These are phyloP conservation scores for Candida sp. DNA, from an alignment of 1,139 yeast species.

Conservation along the genomic window DNA sequence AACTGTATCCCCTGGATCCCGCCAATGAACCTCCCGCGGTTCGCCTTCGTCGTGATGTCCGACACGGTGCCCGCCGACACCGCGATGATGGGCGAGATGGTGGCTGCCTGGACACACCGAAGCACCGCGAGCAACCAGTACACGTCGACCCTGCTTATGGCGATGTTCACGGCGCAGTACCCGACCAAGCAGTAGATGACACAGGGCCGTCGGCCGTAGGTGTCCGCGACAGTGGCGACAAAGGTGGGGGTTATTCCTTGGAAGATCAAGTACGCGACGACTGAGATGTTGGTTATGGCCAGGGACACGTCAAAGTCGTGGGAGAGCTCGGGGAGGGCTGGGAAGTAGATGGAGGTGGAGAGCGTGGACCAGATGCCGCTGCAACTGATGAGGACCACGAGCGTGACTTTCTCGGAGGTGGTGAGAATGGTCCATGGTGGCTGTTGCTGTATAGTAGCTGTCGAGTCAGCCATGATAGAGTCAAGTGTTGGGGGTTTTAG, in stretches of 20 bases:
- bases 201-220: slow-evolving; percentile 71
- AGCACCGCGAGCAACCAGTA: slow-evolving; percentile 30
- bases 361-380: slow-evolving; percentile 63
- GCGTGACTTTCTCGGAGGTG: slow-evolving; percentile 20
- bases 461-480: not conserved
- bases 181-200: slow-evolving; percentile 49
- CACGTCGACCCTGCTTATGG: slow-evolving; percentile 24
- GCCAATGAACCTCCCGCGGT: slow-evolving; percentile 71
- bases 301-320: slow-evolving; percentile 54
- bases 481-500: not conserved
- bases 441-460: not conserved
- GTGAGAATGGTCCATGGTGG: slow-evolving; percentile 14
- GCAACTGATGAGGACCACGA: slow-evolving; percentile 24
- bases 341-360: slow-evolving; percentile 76
- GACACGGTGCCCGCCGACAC: slow-evolving; percentile 69
- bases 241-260: slow-evolving; percentile 76
- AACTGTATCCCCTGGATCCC: slow-evolving; percentile 65
- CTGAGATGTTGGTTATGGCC: slow-evolving; percentile 63
- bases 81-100: slow-evolving; percentile 73
- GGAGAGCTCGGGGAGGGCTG: slow-evolving; percentile 63
- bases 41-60: slow-evolving; percentile 62
- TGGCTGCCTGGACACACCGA: slow-evolving; percentile 70
- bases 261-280: slow-evolving; percentile 70
- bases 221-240: slow-evolving; percentile 69
- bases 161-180: slow-evolving; percentile 26